These are phyloP conservation scores for Aeminium ludgeri DNA, from an alignment of 495 filamentous ascomycete genomes.

Conservation along the genomic window DNA sequence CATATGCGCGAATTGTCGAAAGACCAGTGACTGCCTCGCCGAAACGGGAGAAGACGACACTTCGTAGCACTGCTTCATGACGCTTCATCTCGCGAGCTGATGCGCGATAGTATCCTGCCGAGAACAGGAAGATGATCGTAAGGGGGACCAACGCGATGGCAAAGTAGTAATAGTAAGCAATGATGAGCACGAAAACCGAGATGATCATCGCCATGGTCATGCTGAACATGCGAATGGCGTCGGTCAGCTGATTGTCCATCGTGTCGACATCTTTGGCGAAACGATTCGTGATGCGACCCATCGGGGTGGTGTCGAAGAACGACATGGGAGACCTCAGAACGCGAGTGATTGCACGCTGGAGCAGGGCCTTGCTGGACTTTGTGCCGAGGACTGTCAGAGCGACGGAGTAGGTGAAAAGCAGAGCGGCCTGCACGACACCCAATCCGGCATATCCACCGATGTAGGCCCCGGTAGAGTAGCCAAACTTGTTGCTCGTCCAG, in stretches of 20 bases:
- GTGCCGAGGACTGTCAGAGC: slow-evolving; percentile 63
- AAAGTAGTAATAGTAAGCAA: slow-evolving; percentile 87
- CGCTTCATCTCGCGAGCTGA: slow-evolving; percentile 90
- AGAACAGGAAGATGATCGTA: slow-evolving; percentile 61
- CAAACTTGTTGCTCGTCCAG: slow-evolving; percentile 67
- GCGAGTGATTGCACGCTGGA: slow-evolving; percentile 61
- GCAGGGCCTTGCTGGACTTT: slow-evolving; percentile 61
- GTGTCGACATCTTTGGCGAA: slow-evolving; percentile 91
- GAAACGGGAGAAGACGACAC: slow-evolving; percentile 78
- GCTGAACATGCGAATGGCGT: slow-evolving; percentile 86
- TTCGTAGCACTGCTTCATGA: slow-evolving; percentile 77
- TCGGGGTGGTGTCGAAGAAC: slow-evolving; percentile 92
- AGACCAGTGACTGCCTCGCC: slow-evolving; percentile 71
- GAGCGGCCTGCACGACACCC: slow-evolving; percentile 48
- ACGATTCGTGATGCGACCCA: slow-evolving; percentile 92
- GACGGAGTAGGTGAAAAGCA: slow-evolving; percentile 64
- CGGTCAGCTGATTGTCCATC: slow-evolving; percentile 78
- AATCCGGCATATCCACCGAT: slow-evolving; percentile 78
- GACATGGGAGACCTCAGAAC: slow-evolving; percentile 85
- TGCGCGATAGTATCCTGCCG: slow-evolving; percentile 73
- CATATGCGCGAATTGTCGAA: slow-evolving; percentile 76
- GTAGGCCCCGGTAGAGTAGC: slow-evolving; percentile 27
- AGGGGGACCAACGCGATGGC: slow-evolving; percentile 76
- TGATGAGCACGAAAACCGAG: slow-evolving; percentile 73
- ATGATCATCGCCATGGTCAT: slow-evolving; percentile 55